phyloP scores from a whole-genome alignment of 2,329 filamentous ascomycete species.

The Ascochyta rabiei region DNA sequence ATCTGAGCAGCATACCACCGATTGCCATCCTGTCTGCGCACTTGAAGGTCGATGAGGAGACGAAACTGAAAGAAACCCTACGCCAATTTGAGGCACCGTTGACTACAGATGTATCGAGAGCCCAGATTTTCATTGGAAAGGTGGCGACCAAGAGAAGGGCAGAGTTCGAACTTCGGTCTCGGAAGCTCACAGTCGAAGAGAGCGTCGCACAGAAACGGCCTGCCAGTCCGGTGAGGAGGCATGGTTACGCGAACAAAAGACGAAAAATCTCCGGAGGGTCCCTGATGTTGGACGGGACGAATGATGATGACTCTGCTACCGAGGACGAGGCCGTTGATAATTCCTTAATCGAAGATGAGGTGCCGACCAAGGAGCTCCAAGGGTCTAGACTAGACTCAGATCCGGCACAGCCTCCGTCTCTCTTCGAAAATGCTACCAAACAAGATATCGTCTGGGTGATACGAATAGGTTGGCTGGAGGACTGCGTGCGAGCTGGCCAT shows the following conservation, averaged over 20 bases:
- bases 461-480: slow-evolving; percentile 60
- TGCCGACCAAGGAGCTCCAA: slow-evolving; percentile 3
- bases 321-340: slow-evolving; percentile 17
- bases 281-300: slow-evolving; percentile 13
- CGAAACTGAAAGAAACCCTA: slow-evolving; percentile 68
- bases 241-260: slow-evolving; percentile 25
- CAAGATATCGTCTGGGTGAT: slow-evolving; percentile 56
- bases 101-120: slow-evolving; percentile 75
- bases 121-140: slow-evolving; percentile 75
- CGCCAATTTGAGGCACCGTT: slow-evolving; percentile 60
- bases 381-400: background rate
- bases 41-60: slow-evolving; percentile 67
- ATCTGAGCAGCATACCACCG: slow-evolving; percentile 60
- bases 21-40: slow-evolving; percentile 78
- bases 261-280: slow-evolving; percentile 16
- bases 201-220: slow-evolving; percentile 34
- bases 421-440: slow-evolving; percentile 23
- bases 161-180: slow-evolving; percentile 75
- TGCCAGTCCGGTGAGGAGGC: slow-evolving; percentile 20
- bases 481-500: slow-evolving; percentile 52
- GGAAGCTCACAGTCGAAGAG: slow-evolving; percentile 66
- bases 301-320: slow-evolving; percentile 19
- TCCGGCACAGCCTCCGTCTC: background rate
- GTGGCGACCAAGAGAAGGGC: slow-evolving; percentile 73
- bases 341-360: slow-evolving; percentile 22